phyloP scores from a whole-genome alignment of 495 filamentous ascomycete species.

The Thermothielavioides terrestris region DNA sequence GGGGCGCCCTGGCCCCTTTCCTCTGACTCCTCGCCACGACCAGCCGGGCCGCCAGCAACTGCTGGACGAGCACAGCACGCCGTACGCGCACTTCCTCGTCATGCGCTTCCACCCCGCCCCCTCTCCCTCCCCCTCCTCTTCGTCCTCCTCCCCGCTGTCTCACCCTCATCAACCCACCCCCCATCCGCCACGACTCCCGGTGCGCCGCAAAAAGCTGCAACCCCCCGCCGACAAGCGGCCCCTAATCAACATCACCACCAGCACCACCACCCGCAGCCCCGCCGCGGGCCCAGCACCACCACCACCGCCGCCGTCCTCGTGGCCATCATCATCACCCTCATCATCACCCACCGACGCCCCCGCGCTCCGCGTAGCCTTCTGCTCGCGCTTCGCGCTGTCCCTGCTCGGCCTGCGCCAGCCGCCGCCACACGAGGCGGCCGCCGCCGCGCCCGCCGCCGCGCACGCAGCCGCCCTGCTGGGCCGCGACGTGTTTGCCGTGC shows the following conservation, averaged over 20 bases:
- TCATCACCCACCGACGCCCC: neutral
- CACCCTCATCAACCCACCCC: neutral
- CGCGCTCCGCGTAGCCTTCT: conserved; percentile 18
- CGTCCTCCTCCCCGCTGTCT: neutral
- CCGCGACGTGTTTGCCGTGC: conserved; percentile 43
- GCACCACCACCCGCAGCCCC: neutral
- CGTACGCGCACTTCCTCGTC: conserved; percentile 43
- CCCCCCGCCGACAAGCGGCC: no score
- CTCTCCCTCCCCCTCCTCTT: neutral
- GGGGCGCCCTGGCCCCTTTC: neutral
- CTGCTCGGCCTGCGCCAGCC: conserved; percentile 39
- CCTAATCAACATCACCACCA: no score
- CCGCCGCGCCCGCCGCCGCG: no score
- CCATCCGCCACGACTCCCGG: no score
- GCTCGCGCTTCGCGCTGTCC: conserved; percentile 28
- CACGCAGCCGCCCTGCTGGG: conserved; percentile 35
- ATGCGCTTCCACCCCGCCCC: conserved; percentile 11
- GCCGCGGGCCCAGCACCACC: neutral
- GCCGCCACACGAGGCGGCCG: conserved; percentile 20
- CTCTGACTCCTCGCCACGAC: neutral
- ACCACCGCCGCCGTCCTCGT: no score
- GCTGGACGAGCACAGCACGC: conserved; percentile 19
- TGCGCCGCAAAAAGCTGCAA: no score
- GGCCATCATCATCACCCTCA: neutral
- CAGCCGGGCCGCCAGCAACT: neutral